These are phyloP conservation scores for Ajuga chamaepitys DNA, from an alignment of 257 asterid genomes.

Conservation along the genomic window DNA sequence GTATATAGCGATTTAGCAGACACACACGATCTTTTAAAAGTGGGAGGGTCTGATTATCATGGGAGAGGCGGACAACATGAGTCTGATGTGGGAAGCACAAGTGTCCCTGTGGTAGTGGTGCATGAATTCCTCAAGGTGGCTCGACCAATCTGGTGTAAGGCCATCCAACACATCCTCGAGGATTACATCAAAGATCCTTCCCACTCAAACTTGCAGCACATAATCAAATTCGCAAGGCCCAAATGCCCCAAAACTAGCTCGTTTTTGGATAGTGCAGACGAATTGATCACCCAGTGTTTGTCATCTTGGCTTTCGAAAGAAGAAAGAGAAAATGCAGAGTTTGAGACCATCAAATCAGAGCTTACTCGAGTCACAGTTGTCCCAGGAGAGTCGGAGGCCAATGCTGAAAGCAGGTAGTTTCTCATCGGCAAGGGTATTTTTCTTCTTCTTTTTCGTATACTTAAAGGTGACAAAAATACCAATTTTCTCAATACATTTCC, in stretches of 20 bases:
- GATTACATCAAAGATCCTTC: slow-evolving; percentile 58
- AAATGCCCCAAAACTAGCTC: slow-evolving; percentile 22
- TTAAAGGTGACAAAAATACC: slow-evolving; percentile 7
- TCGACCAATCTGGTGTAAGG: slow-evolving; percentile 76
- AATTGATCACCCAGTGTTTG: slow-evolving; percentile 55
- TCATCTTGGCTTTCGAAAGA: slow-evolving; percentile 61
- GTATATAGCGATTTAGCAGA: slow-evolving; percentile 86
- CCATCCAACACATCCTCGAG: slow-evolving; percentile 52
- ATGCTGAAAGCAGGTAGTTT: slow-evolving; percentile 15
- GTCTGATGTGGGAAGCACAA: slow-evolving; percentile 80
- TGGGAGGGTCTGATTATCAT: slow-evolving; percentile 97
- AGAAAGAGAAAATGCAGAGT: slow-evolving; percentile 48
- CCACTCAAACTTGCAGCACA: slow-evolving; percentile 41
- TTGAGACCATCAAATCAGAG: slow-evolving; percentile 47
- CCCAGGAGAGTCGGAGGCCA: slow-evolving; percentile 12
- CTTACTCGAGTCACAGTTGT: slow-evolving; percentile 25
- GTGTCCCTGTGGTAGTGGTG: slow-evolving; percentile 50
- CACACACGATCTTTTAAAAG: slow-evolving; percentile 59
- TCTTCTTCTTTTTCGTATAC: slow-evolving; percentile 13
- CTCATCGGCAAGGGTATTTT: neutral
- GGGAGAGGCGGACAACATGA: slow-evolving; percentile 83
- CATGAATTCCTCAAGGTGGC: slow-evolving; percentile 80
- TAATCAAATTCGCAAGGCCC: slow-evolving; percentile 43
- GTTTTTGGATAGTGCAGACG: slow-evolving; percentile 23
- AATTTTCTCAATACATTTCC: neutral